Percentiles rank a stretch among this genome's conserved stretches.
phyloP scores from a whole-genome alignment of 2,329 filamentous ascomycete species.

The Verticillium dahliae region DNA sequence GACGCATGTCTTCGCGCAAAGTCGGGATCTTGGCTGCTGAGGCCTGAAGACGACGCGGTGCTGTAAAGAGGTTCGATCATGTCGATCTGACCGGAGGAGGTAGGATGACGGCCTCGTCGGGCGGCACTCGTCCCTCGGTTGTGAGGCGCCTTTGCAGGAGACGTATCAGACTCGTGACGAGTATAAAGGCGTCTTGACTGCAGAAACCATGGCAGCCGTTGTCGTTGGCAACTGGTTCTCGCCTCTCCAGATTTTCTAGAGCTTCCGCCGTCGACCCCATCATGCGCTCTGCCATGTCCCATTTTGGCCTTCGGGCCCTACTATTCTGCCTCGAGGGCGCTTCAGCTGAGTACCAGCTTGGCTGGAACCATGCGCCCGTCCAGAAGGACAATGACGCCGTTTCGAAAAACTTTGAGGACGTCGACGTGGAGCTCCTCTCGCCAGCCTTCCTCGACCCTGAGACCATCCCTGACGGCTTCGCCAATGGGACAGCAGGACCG shows the following conservation, averaged over 20 bases:
- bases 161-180: background rate
- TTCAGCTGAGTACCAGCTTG: constrained; percentile 10
- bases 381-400: constrained; percentile 19
- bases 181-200: background rate
- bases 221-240: background rate
- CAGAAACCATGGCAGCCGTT: background rate
- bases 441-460: constrained; percentile 19
- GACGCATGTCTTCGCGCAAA: background rate
- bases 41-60: background rate
- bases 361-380: constrained; percentile 17
- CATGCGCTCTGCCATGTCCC: background rate
- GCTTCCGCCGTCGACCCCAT: background rate
- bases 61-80: background rate
- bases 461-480: constrained; percentile 15
- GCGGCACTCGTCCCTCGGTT: background rate
- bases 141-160: background rate
- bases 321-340: constrained; percentile 2
- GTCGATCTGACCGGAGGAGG: background rate
- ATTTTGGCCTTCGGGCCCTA: background rate
- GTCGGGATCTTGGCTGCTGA: background rate
- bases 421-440: constrained; percentile 18
- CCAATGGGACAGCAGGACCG: constrained; percentile 20
- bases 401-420: constrained; percentile 20
- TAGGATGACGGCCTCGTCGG: background rate
- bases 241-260: background rate